Evolutionary conservation across 2,329 filamentous ascomycete genomes (phyloP).

Genomic region (Teratosphaeria nubilosa): DNA sequence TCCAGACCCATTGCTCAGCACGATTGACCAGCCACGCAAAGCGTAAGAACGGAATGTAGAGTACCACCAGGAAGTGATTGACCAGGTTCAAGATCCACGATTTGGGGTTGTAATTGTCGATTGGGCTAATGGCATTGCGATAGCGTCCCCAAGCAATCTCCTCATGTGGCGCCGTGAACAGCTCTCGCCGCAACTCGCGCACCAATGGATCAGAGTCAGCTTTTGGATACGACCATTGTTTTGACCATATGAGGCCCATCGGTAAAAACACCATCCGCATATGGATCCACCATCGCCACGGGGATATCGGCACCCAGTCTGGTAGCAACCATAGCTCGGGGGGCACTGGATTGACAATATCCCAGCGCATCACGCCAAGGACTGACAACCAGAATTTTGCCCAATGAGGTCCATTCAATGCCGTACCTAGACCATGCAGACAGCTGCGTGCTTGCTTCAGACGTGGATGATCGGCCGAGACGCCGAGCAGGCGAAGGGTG

Average conservation of each 20-base stretch:
- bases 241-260: slow-evolving; percentile 85
- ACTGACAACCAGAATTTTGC: slow-evolving; percentile 91
- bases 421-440: slow-evolving; percentile 77
- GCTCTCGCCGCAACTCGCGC: slow-evolving; percentile 62
- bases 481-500: slow-evolving; percentile 67
- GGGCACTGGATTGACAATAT: slow-evolving; percentile 86
- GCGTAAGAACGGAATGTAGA: slow-evolving; percentile 74
- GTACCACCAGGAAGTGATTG: slow-evolving; percentile 67
- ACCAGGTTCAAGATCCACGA: slow-evolving; percentile 67
- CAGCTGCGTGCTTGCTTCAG: slow-evolving; percentile 77
- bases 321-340: slow-evolving; percentile 69
- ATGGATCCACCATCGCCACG: slow-evolving; percentile 56
- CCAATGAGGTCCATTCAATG: slow-evolving; percentile 81
- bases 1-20: slow-evolving; percentile 72
- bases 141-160: slow-evolving; percentile 67
- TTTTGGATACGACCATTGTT: slow-evolving; percentile 65
- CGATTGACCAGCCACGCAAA: slow-evolving; percentile 53
- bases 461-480: slow-evolving; percentile 68
- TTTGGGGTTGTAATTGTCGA: slow-evolving; percentile 91
- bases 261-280: slow-evolving; percentile 93
- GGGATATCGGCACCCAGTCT: slow-evolving; percentile 26
- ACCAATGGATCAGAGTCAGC: slow-evolving; percentile 53
- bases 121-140: slow-evolving; percentile 68
- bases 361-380: slow-evolving; percentile 75
- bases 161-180: slow-evolving; percentile 70